These are phyloP conservation scores for Solanum phureja DNA, from an alignment of 257 asterid species.

Conservation along the genomic window DNA sequence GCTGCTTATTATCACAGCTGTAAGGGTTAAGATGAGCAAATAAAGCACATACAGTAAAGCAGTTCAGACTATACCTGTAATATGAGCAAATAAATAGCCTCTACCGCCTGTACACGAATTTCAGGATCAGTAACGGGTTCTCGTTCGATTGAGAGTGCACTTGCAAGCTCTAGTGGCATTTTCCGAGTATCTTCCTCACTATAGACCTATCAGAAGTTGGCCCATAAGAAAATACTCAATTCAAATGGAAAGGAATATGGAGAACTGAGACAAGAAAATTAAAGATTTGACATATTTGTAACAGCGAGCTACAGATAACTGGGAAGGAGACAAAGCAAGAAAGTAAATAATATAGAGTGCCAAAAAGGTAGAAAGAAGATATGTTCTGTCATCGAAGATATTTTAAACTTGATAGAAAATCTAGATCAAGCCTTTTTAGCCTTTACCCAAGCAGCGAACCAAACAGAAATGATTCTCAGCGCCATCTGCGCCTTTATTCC, in stretches of 20 bases:
- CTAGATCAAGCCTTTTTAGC: not conserved
- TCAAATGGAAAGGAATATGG: not conserved
- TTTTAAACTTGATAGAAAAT: not conserved
- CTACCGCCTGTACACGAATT: slow-evolving; percentile 63
- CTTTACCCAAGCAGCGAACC: not conserved
- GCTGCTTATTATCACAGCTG: not conserved
- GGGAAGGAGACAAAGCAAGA: not conserved
- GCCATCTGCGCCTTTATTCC: not conserved
- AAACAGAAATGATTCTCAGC: not conserved
- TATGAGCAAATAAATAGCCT: slow-evolving; percentile 73
- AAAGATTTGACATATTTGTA: not conserved
- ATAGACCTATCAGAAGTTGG: slow-evolving; percentile 28
- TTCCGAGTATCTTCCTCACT: slow-evolving; percentile 62
- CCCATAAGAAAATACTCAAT: not conserved
- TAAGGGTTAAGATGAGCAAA: not conserved
- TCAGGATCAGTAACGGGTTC: slow-evolving; percentile 73
- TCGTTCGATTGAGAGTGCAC: slow-evolving; percentile 90
- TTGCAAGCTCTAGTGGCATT: slow-evolving; percentile 94
- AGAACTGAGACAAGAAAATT: not conserved
- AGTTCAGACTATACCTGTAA: slow-evolving; percentile 42
- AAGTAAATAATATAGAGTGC: not conserved
- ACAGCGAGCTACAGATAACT: not conserved
- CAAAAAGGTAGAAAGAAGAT: not conserved
- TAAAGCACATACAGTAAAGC: not conserved
- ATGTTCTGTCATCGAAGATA: not conserved